Conservation (phyloP, 805 yeast genomes). For the Ogataea pignaliae region DNA sequence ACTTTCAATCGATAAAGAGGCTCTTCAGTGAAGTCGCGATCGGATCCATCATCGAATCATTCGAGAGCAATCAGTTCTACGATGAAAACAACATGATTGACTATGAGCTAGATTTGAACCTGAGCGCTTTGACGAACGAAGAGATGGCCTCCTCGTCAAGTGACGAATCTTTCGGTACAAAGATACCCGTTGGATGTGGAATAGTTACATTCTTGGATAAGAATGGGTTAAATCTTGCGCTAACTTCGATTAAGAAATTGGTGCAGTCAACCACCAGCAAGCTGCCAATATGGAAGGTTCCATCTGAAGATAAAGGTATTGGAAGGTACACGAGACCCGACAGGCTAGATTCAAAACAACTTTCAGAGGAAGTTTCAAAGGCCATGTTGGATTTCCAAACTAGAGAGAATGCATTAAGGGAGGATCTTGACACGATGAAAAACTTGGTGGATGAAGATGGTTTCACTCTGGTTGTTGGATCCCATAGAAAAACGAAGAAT, state of each 20-base stretch:
- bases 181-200: conserved; percentile 70
- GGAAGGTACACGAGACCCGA: conserved; percentile 40
- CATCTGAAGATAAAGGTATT: conserved; percentile 28
- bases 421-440: conserved; percentile 49
- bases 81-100: conserved; percentile 21
- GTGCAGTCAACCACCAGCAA: conserved; percentile 18
- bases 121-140: conserved; percentile 58
- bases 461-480: conserved; percentile 83
- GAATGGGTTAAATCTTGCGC: conserved; percentile 59
- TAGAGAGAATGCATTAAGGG: conserved; percentile 60
- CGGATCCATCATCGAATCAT: conserved; percentile 56
- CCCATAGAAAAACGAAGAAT: conserved; percentile 76
- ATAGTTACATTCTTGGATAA: conserved; percentile 72
- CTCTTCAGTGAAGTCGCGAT: conserved; percentile 57
- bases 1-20: conserved; percentile 46
- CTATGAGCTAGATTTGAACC: conserved; percentile 43
- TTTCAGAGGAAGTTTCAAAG: conserved; percentile 54
- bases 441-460: conserved; percentile 88
- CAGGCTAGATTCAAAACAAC: conserved; percentile 43
- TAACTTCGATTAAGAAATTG: conserved; percentile 54
- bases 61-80: conserved; percentile 29
- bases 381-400: conserved; percentile 64
- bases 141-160: conserved; percentile 34
- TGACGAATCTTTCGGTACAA: conserved; percentile 32
- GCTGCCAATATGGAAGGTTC: conserved; percentile 38